These are phyloP conservation scores for Acidiella bohemica DNA, from an alignment of 495 filamentous ascomycete genomes.

Conservation along the genomic window DNA sequence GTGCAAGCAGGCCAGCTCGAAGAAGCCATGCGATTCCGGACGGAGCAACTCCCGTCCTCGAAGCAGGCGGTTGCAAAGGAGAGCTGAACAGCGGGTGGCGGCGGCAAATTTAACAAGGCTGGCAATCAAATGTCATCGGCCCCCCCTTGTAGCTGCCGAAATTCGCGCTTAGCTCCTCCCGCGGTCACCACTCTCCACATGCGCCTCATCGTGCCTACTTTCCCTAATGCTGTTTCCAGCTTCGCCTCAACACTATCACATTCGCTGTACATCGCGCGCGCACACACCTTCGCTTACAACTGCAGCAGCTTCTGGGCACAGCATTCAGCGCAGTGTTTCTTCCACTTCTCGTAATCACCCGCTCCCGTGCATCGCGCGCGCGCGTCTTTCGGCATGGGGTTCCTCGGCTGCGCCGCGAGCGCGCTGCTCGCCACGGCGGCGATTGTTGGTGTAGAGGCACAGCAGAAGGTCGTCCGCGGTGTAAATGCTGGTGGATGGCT, in stretches of 20 bases:
- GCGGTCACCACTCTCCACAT: neutral
- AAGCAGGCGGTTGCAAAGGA: no score
- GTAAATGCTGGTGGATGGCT: constrained; percentile 13
- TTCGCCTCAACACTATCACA: no score
- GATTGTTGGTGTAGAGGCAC: neutral
- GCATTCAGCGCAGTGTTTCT: no score
- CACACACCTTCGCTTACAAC: neutral
- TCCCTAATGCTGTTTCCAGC: no score
- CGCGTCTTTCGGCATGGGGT: neutral
- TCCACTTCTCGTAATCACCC: no score
- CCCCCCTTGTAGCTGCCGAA: no score
- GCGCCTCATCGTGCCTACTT: neutral
- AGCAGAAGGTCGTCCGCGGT: constrained; percentile 5
- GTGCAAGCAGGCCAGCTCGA: no score
- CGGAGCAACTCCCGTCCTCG: no score
- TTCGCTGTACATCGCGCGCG: no score
- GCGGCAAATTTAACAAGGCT: neutral
- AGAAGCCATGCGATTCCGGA: neutral
- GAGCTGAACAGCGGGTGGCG: neutral
- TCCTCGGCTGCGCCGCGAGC: neutral
- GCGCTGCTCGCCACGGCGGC: neutral
- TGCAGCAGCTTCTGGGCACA: neutral
- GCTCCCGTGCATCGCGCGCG: no score
- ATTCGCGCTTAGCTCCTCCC: no score
- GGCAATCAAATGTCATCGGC: neutral